phyloP scores from a whole-genome alignment of 2,329 filamentous ascomycete species.

The Penicillium brevicompactum region DNA sequence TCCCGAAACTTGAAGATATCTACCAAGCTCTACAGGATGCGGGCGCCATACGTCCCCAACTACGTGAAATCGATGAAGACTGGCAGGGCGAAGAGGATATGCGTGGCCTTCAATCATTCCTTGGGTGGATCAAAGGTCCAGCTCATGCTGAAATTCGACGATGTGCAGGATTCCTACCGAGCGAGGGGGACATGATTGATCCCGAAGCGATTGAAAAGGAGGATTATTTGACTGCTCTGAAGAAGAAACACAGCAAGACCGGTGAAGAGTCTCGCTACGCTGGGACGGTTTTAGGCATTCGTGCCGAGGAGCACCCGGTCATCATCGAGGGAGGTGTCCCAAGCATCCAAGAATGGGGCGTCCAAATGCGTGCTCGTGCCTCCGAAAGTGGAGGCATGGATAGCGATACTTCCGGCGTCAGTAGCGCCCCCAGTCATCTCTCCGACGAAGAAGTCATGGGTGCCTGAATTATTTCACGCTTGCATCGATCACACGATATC shows the following conservation, averaged over 20 bases:
- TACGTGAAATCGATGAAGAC: slow-evolving; percentile 68
- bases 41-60: slow-evolving; percentile 71
- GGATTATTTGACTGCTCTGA: slow-evolving; percentile 75
- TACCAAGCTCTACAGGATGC: slow-evolving; percentile 82
- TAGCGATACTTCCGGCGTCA: slow-evolving; percentile 41
- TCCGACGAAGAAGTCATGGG: slow-evolving; percentile 42
- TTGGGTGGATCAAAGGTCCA: slow-evolving; percentile 75
- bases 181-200: slow-evolving; percentile 53
- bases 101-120: slow-evolving; percentile 74
- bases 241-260: slow-evolving; percentile 89
- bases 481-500: background rate
- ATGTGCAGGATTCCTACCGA: slow-evolving; percentile 72
- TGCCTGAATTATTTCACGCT: slow-evolving; percentile 25
- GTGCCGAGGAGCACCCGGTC: slow-evolving; percentile 69
- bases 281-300: slow-evolving; percentile 78
- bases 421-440: slow-evolving; percentile 43
- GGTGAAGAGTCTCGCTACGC: slow-evolving; percentile 84
- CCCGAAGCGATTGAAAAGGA: slow-evolving; percentile 59
- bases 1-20: slow-evolving; percentile 73
- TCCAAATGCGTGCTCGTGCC: slow-evolving; percentile 37
- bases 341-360: slow-evolving; percentile 67
- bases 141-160: slow-evolving; percentile 78
- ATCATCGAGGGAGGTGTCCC: slow-evolving; percentile 76
- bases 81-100: slow-evolving; percentile 73
- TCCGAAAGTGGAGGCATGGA: slow-evolving; percentile 24